Evolutionary conservation across 108 stramenopile species (phyloP).

Genomic region (Epithemia pelagica): DNA sequence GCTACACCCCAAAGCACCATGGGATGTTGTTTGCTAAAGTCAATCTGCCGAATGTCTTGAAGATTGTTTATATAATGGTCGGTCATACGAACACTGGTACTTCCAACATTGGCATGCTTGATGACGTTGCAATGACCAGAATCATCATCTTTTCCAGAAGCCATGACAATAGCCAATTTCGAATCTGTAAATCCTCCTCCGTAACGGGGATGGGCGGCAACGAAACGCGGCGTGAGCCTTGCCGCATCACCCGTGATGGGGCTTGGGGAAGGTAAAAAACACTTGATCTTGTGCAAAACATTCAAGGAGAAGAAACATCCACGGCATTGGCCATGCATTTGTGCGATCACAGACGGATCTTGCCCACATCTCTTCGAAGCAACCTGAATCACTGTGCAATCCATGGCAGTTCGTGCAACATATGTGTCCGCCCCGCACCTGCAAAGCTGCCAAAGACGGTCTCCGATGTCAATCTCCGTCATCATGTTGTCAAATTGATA

Average conservation of each 20-base stretch:
- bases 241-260: neutral
- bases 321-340: neutral
- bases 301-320: neutral
- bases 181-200: constrained; percentile 31
- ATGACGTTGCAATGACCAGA: constrained; percentile 14
- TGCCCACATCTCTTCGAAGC: neutral
- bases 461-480: constrained; percentile 34
- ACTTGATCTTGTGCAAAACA: neutral
- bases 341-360: constrained; percentile 4
- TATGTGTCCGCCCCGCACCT: constrained; percentile 34
- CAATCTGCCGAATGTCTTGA: constrained; percentile 27
- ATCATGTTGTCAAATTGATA: no score
- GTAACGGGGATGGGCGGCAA: constrained; percentile 6
- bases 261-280: no score
- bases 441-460: constrained; percentile 51
- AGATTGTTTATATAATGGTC: constrained; percentile 34
- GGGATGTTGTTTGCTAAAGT: constrained; percentile 38
- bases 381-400: constrained; percentile 19
- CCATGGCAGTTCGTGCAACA: constrained; percentile 34
- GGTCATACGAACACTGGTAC: neutral
- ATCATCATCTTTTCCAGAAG: constrained; percentile 4
- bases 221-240: neutral
- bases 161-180: constrained; percentile 43
- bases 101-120: neutral
- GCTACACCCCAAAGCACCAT: constrained; percentile 52